Evolutionary conservation across 139 green algal species (phyloP).

Genomic region (Chlamydomonas incerta): DNA sequence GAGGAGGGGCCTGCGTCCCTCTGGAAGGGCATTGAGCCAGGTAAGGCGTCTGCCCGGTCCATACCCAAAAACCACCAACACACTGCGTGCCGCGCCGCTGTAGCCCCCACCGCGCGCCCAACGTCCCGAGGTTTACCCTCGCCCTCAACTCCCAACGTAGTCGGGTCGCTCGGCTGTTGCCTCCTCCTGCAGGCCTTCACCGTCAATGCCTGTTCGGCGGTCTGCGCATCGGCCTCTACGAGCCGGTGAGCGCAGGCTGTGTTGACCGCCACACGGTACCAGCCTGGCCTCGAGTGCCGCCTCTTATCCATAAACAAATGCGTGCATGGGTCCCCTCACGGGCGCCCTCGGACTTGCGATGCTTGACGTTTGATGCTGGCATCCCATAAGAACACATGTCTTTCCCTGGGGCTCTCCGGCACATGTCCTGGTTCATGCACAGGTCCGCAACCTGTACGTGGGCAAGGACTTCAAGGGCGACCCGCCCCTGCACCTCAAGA

Average conservation of each 20-base stretch:
- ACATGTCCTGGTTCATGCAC: not conserved
- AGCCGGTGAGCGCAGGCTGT: constrained; percentile 94
- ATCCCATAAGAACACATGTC: too few species aligned
- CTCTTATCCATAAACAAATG: not conserved
- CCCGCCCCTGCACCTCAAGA: constrained; percentile 88
- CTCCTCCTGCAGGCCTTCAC: constrained; percentile 82
- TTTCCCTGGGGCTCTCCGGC: too few species aligned
- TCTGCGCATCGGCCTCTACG: constrained; percentile 97
- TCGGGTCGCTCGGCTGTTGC: not conserved
- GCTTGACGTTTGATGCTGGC: too few species aligned
- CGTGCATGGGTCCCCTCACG: too few species aligned
- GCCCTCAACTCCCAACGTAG: too few species aligned
- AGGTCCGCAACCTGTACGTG: constrained; percentile 67
- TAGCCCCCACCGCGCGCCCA: too few species aligned
- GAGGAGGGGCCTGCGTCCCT: constrained; percentile 92
- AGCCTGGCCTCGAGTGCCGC: not conserved
- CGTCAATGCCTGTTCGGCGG: constrained; percentile 96
- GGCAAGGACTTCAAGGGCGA: constrained; percentile 86
- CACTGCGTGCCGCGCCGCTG: too few species aligned
- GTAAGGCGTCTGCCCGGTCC: constrained; percentile 31
- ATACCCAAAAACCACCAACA: too few species aligned
- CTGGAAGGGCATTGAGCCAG: constrained; percentile 96
- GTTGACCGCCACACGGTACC: too few species aligned
- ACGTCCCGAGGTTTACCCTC: too few species aligned
- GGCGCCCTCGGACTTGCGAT: too few species aligned